Percentiles rank a stretch among this genome's conserved stretches.
Evolutionary conservation across 2,329 filamentous ascomycete genomes (phyloP).

Genomic region (Penicillium sp.): DNA sequence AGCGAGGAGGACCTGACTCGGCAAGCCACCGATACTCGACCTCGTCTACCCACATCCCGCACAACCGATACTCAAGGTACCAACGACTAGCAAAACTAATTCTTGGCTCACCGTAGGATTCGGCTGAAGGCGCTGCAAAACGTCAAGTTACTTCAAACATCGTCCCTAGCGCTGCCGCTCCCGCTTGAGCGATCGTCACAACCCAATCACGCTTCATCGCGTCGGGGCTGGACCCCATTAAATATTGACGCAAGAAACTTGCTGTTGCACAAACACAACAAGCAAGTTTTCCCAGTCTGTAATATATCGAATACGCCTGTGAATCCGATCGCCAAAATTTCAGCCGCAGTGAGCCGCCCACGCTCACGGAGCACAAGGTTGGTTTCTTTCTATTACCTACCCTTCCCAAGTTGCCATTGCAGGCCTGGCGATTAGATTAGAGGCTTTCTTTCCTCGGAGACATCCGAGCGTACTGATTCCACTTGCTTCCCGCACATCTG

Average conservation of each 20-base stretch:
- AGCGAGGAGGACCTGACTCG: slow-evolving; percentile 28
- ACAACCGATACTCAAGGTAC: slow-evolving; percentile 21
- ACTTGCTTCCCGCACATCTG: slow-evolving; percentile 8
- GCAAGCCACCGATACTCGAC: slow-evolving; percentile 30
- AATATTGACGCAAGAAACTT: slow-evolving; percentile 1
- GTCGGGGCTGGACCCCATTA: slow-evolving; percentile 37
- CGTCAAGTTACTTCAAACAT: slow-evolving; percentile 39
- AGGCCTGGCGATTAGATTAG: slow-evolving; percentile 15
- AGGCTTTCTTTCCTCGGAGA: slow-evolving; percentile 11
- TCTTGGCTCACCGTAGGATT: slow-evolving; percentile 31
- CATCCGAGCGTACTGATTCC: slow-evolving; percentile 10
- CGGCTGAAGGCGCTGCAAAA: slow-evolving; percentile 36
- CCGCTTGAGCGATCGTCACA: slow-evolving; percentile 34
- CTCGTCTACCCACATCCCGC: slow-evolving; percentile 20
- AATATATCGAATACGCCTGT: slow-evolving; percentile 14
- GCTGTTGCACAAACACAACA: not conserved
- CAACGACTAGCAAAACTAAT: slow-evolving; percentile 38
- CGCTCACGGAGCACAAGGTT: slow-evolving; percentile 39
- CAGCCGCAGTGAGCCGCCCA: slow-evolving; percentile 19
- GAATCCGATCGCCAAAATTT: slow-evolving; percentile 21
- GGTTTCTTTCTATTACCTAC: slow-evolving; percentile 31
- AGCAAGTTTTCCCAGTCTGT: slow-evolving; percentile 15
- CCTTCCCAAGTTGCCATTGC: slow-evolving; percentile 18
- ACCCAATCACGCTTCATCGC: slow-evolving; percentile 15
- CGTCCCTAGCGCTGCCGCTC: slow-evolving; percentile 33